Conservation (phyloP, 768 basidiomycete species). For the Pulveroboletus sp. region DNA sequence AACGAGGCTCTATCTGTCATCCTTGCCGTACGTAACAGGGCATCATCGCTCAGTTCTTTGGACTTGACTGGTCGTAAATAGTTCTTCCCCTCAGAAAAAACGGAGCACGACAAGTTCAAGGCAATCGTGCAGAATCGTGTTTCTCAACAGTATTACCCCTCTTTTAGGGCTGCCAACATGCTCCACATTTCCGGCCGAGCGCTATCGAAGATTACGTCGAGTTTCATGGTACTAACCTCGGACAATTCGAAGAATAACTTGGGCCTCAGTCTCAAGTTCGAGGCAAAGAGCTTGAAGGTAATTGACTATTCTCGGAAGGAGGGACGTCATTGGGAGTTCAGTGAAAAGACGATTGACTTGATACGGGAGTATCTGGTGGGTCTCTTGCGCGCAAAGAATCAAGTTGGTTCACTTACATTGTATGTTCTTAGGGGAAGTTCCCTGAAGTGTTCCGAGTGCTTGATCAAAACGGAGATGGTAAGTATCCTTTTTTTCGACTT, state of each 20-base stretch:
- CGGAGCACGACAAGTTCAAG: slow-evolving; percentile 78
- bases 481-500: background rate
- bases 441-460: slow-evolving; percentile 79
- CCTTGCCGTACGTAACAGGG: slow-evolving; percentile 60
- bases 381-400: no score
- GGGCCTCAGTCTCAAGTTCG: slow-evolving; percentile 94
- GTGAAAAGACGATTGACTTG: slow-evolving; percentile 76
- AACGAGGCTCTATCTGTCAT: slow-evolving; percentile 72
- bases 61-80: slow-evolving; percentile 26
- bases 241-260: slow-evolving; percentile 83
- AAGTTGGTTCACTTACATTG: background rate
- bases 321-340: slow-evolving; percentile 88
- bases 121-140: slow-evolving; percentile 48
- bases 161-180: slow-evolving; percentile 71
- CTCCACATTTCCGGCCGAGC: slow-evolving; percentile 73
- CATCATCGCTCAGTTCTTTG: background rate
- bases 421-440: slow-evolving; percentile 52
- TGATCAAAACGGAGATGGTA: slow-evolving; percentile 70
- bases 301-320: slow-evolving; percentile 87
- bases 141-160: slow-evolving; percentile 64
- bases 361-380: slow-evolving; percentile 78
- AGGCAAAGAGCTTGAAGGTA: slow-evolving; percentile 89
- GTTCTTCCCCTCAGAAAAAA: slow-evolving; percentile 85
- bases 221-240: slow-evolving; percentile 78
- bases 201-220: slow-evolving; percentile 87